A percentile compares a stretch with the other conserved stretches of the same genome.
phyloP scores from a whole-genome alignment of 1,284 basidiomycete species.

The Agroathelia rolfsii region DNA sequence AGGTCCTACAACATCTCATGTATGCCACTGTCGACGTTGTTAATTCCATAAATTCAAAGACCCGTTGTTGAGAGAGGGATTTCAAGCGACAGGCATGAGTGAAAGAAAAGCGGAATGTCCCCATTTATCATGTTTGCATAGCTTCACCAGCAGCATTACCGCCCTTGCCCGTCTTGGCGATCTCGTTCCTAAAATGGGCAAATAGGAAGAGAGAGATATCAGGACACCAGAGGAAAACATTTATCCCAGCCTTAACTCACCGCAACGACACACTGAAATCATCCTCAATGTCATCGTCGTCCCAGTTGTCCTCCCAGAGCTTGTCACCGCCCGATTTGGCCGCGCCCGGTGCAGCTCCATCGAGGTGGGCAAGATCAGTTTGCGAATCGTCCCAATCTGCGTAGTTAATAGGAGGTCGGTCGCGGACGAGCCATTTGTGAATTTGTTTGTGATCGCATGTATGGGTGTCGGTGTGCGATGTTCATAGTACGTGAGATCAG shows the following conservation, averaged over 20 bases:
- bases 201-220: neutral
- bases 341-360: conserved; percentile 58
- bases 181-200: conserved; percentile 41
- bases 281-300: conserved; percentile 97
- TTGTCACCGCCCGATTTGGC: conserved; percentile 72
- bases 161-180: conserved; percentile 49
- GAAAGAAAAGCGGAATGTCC: too few species aligned
- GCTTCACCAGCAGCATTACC: conserved; percentile 26
- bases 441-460: too few species aligned
- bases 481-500: neutral
- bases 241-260: conserved; percentile 34
- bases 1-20: too few species aligned
- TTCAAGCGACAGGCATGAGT: too few species aligned
- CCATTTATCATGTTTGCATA: conserved; percentile 56
- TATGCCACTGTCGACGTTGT: too few species aligned
- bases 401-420: too few species aligned
- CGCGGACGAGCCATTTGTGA: neutral
- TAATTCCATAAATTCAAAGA: too few species aligned
- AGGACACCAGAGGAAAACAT: conserved; percentile 9
- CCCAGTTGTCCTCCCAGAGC: conserved; percentile 99
- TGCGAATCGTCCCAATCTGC: conserved; percentile 81
- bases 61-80: too few species aligned
- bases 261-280: conserved; percentile 93
- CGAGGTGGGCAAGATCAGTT: conserved; percentile 70
- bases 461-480: too few species aligned